Conservation (phyloP, 768 basidiomycete species). For the Termitomyces sp. region DNA sequence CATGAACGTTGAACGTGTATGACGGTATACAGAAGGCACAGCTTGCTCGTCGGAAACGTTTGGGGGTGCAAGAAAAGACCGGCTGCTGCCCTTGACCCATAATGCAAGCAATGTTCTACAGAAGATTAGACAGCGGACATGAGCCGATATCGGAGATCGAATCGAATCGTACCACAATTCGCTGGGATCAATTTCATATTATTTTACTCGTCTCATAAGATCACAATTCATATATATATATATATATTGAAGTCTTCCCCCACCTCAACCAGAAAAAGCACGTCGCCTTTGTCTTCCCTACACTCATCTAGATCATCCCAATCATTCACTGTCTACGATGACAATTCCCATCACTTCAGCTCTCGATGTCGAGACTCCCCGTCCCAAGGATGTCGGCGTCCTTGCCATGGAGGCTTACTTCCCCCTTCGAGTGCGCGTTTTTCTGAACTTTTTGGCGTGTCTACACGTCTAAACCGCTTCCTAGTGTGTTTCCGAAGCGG, state of each 20-base stretch:
- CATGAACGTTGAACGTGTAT: neutral
- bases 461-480: conserved; percentile 9
- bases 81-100: too few relatives aligned
- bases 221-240: conserved; percentile 26
- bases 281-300: conserved; percentile 10
- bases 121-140: neutral
- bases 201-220: conserved; percentile 31
- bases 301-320: neutral
- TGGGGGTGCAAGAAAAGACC: too few relatives aligned
- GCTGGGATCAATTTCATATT: conserved; percentile 29
- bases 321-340: conserved; percentile 25
- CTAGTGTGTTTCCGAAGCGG: conserved; percentile 94
- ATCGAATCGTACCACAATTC: conserved; percentile 44
- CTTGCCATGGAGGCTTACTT: conserved; percentile 94
- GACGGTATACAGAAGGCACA: neutral
- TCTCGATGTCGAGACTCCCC: conserved; percentile 40
- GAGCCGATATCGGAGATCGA: conserved; percentile 8
- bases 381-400: conserved; percentile 93
- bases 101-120: too few relatives aligned
- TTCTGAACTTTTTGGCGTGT: neutral
- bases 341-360: conserved; percentile 35
- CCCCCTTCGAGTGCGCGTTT: conserved; percentile 70
- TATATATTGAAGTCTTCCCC: conserved; percentile 21
- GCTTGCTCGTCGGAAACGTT: neutral
- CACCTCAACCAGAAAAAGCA: conserved; percentile 9